These are phyloP conservation scores for Ampelomyces quisqualis DNA, from an alignment of 2,329 filamentous ascomycete species.

Conservation along the genomic window DNA sequence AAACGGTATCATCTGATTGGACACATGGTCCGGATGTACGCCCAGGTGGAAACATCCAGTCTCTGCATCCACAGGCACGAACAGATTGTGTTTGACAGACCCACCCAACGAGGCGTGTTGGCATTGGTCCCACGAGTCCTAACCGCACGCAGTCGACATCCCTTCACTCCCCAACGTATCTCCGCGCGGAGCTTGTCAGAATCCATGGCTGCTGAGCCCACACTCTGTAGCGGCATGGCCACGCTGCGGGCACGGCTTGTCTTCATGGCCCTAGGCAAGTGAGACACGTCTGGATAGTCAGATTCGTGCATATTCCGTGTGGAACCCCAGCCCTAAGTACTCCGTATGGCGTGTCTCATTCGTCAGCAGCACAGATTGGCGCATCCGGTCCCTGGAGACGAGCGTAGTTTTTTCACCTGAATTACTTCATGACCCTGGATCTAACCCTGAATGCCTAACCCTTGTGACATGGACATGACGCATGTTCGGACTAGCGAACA, in stretches of 20 bases:
- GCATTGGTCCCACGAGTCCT: slow-evolving; percentile 24
- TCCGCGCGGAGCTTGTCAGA: slow-evolving; percentile 11
- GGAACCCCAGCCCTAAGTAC: slow-evolving; percentile 3
- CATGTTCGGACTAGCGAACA: background rate
- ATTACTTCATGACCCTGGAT: slow-evolving; percentile 23
- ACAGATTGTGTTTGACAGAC: slow-evolving; percentile 10
- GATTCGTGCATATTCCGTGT: slow-evolving; percentile 18
- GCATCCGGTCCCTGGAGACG: slow-evolving; percentile 10
- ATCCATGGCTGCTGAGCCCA: slow-evolving; percentile 8
- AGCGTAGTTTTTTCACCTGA: slow-evolving; percentile 7
- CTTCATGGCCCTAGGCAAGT: slow-evolving; percentile 10
- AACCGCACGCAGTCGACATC: slow-evolving; percentile 12
- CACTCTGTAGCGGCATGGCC: too few species aligned
- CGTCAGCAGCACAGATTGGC: slow-evolving; percentile 13
- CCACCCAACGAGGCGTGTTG: slow-evolving; percentile 9
- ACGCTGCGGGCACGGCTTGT: slow-evolving; percentile 31
- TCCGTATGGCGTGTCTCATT: slow-evolving; percentile 11
- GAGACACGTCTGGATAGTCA: slow-evolving; percentile 11
- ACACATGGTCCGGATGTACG: background rate
- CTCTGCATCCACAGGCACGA: slow-evolving; percentile 14
- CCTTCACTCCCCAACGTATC: slow-evolving; percentile 8
- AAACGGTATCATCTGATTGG: slow-evolving; percentile 11
- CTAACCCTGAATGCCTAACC: slow-evolving; percentile 4
- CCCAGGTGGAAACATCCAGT: too few species aligned
- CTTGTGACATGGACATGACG: slow-evolving; percentile 1